These are phyloP conservation scores for Ramalina intermedia DNA, from an alignment of 495 filamentous ascomycete species.

Conservation along the genomic window DNA sequence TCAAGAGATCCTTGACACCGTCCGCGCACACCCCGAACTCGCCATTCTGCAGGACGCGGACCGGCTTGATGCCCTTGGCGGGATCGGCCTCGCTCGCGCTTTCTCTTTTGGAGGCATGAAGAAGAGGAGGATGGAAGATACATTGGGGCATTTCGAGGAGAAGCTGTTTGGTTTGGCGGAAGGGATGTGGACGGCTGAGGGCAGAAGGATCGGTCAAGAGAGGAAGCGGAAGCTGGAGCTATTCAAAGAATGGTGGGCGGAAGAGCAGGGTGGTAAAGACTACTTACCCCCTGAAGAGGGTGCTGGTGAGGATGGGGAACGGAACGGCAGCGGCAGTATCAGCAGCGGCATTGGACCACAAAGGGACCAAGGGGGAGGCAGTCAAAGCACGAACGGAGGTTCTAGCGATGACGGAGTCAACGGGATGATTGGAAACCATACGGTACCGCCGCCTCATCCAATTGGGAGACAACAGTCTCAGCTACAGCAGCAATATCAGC, in stretches of 20 bases:
- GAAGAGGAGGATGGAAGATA: conserved; percentile 28
- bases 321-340: too few species aligned
- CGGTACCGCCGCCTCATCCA: background rate
- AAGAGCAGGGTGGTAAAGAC: conserved; percentile 3
- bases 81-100: conserved; percentile 49
- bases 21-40: conserved; percentile 43
- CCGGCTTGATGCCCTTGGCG: conserved; percentile 63
- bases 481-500: background rate
- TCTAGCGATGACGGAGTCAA: background rate
- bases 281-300: background rate
- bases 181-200: conserved; percentile 57
- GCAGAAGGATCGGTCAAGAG: conserved; percentile 39
- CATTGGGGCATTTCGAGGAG: conserved; percentile 50
- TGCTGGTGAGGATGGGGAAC: background rate
- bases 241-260: conserved; percentile 46
- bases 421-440: background rate
- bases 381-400: background rate
- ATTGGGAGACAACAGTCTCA: background rate
- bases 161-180: conserved; percentile 47
- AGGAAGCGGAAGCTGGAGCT: conserved; percentile 38
- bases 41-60: conserved; percentile 67
- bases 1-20: background rate
- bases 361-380: background rate
- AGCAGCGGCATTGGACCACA: background rate
- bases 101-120: conserved; percentile 52